Evolutionary conservation across 2,329 filamentous ascomycete species (phyloP).

Genomic region (Ascochyta pisi): DNA sequence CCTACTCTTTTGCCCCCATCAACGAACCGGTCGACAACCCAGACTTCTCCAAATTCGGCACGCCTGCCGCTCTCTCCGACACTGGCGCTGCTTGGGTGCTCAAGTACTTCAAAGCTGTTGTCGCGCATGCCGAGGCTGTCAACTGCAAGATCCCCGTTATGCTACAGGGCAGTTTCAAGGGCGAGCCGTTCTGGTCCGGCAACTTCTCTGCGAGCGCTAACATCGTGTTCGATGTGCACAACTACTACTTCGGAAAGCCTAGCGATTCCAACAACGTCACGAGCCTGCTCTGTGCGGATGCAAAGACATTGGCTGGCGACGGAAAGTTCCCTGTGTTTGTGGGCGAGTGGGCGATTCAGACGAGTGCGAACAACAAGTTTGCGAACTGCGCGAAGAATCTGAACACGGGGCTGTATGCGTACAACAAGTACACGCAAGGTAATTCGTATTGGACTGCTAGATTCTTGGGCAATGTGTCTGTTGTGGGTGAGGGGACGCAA

Average conservation of each 20-base stretch:
- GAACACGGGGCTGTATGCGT: constrained; percentile 45
- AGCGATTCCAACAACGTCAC: constrained; percentile 23
- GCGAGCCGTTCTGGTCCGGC: constrained; percentile 28
- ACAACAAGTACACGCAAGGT: constrained; percentile 41
- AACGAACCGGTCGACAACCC: constrained; percentile 48
- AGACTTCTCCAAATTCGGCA: constrained; percentile 43
- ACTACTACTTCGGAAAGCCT: constrained; percentile 32
- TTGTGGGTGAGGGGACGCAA: constrained; percentile 21
- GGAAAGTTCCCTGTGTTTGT: constrained; percentile 38
- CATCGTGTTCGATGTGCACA: constrained; percentile 33
- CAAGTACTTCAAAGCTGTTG: constrained; percentile 40
- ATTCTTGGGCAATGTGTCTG: constrained; percentile 22
- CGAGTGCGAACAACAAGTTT: constrained; percentile 42
- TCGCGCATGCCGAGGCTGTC: constrained; percentile 21
- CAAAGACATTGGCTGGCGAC: constrained; percentile 17
- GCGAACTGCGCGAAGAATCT: constrained; percentile 35
- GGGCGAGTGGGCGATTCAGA: constrained; percentile 48
- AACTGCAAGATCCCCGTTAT: constrained; percentile 26
- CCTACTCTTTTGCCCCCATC: constrained; percentile 47
- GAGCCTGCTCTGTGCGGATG: constrained; percentile 24
- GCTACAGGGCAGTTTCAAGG: constrained; percentile 28
- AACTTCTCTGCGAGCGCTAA: constrained; percentile 20
- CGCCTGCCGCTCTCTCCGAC: constrained; percentile 38
- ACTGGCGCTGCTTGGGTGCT: constrained; percentile 41
- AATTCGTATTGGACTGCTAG: constrained; percentile 40